Conservation (phyloP, 1,284 basidiomycete species). For the Trametes hirsuta region DNA sequence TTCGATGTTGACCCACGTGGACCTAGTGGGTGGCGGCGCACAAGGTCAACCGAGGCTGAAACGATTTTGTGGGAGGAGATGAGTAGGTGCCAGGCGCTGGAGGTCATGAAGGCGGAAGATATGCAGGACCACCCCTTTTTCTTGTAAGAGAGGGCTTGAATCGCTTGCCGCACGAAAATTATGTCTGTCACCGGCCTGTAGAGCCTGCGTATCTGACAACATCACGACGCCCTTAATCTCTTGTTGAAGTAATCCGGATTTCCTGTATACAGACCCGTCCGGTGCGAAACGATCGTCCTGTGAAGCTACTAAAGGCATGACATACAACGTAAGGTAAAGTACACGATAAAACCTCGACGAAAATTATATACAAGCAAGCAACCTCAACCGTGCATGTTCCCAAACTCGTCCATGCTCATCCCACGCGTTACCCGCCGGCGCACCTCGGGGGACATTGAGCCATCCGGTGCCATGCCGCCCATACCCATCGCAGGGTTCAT, state of each 20-base stretch:
- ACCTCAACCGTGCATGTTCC: conserved; percentile 26
- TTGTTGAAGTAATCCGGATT: too few species aligned
- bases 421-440: conserved; percentile 29
- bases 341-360: background rate
- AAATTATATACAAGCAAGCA: conserved; percentile 1
- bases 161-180: too few species aligned
- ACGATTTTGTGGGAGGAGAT: background rate
- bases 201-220: too few species aligned
- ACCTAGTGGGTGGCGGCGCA: background rate
- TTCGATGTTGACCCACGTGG: too few species aligned
- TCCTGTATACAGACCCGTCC: too few species aligned
- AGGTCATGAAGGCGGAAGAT: background rate
- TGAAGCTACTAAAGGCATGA: background rate
- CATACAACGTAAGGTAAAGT: conserved; percentile 1
- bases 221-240: too few species aligned
- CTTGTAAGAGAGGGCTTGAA: too few species aligned
- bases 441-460: conserved; percentile 27
- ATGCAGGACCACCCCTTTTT: background rate
- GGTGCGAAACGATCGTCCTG: background rate
- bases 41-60: background rate
- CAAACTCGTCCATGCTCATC: conserved; percentile 32
- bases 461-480: conserved; percentile 24
- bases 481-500: conserved; percentile 32
- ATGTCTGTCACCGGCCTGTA: too few species aligned
- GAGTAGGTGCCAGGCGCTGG: background rate